Conservation (phyloP, 257 asterid species). For the Fraxinus cuspidata region DNA sequence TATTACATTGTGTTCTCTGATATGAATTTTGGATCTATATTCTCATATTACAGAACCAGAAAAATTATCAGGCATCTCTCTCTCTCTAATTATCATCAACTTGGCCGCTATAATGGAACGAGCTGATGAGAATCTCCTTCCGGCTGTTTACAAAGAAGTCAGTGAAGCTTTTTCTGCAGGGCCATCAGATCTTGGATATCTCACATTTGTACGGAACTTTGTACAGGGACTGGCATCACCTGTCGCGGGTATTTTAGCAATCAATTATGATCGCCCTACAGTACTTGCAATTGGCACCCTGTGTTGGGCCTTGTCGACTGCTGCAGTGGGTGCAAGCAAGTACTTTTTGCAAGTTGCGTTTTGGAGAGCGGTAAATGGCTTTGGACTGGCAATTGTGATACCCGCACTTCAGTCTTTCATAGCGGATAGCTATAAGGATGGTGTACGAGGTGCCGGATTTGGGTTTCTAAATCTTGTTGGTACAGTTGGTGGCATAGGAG, state of each 20-base stretch:
- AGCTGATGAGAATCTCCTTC: conserved; percentile 98
- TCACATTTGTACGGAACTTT: conserved; percentile 77
- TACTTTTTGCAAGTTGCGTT: conserved; percentile 75
- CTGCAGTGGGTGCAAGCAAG: conserved; percentile 88
- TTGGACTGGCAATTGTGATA: conserved; percentile 93
- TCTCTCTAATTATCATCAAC: conserved; percentile 83
- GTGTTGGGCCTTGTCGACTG: conserved; percentile 96
- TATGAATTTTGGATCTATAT: conserved; percentile 1
- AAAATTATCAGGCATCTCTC: conserved; percentile 73
- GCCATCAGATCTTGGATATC: conserved; percentile 96
- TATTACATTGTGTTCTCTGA: not conserved
- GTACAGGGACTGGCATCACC: conserved; percentile 94
- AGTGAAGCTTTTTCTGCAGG: conserved; percentile 92
- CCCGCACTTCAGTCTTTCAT: conserved; percentile 94
- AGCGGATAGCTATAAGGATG: conserved; percentile 88
- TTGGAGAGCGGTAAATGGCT: conserved; percentile 91
- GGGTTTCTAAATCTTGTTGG: conserved; percentile 88
- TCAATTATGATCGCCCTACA: conserved; percentile 85
- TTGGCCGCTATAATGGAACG: conserved; percentile 99
- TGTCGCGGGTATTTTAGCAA: conserved; percentile 78
- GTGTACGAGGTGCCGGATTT: conserved; percentile 84
- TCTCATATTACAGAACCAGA: conserved; percentile 54
- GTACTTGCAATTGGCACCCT: conserved; percentile 89
- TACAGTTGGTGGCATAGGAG: conserved; percentile 92
- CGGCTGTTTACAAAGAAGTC: conserved; percentile 98